phyloP scores from a whole-genome alignment of 176 grass and related monocot species.

The Oryza punctata region DNA sequence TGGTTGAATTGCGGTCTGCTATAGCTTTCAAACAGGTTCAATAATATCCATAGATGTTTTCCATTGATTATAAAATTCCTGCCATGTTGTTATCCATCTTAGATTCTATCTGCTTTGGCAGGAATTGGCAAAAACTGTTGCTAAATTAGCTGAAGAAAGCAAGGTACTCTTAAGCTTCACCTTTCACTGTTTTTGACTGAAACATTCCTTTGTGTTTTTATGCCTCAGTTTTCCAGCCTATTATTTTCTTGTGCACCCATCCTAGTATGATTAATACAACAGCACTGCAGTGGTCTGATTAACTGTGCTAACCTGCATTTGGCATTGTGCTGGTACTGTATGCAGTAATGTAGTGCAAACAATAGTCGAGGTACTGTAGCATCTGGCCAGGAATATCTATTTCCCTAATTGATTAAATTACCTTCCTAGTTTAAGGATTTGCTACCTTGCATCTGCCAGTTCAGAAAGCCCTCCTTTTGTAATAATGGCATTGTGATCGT shows the following conservation, averaged over 20 bases:
- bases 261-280: background rate
- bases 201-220: background rate
- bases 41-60: slow-evolving; percentile 12
- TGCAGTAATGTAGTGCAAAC: background rate
- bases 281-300: background rate
- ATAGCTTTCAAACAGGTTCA: slow-evolving; percentile 9
- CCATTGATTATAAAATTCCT: background rate
- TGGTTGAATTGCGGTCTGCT: background rate
- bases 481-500: too few species aligned
- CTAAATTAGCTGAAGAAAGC: slow-evolving; percentile 91
- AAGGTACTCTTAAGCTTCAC: slow-evolving; percentile 58
- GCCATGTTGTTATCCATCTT: slow-evolving; percentile 9
- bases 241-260: slow-evolving; percentile 2
- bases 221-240: background rate
- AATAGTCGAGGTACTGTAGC: background rate
- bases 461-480: too few species aligned
- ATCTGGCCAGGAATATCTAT: too few species aligned
- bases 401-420: too few species aligned
- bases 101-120: slow-evolving; percentile 46
- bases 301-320: background rate
- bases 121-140: slow-evolving; percentile 86
- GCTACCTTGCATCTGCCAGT: too few species aligned
- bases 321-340: background rate
- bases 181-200: background rate
- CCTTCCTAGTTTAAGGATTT: too few species aligned